Base-by-base conservation (phyloP, 805 yeast species). In the Candida pini region DNA sequence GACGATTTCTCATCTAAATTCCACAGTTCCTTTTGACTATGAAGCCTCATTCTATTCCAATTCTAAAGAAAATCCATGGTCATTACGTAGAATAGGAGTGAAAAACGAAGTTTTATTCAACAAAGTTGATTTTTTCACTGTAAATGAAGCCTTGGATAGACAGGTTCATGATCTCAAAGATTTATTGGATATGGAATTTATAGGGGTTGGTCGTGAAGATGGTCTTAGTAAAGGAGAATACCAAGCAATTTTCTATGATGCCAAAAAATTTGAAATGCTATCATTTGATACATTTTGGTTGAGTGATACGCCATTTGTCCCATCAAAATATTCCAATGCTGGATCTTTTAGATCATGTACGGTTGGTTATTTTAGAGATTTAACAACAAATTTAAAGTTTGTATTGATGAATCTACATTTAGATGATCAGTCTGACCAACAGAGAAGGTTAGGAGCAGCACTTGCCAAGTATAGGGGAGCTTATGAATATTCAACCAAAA, bases 141-240 rank as follows among this genome's bases (percentile, higher is more conserved):
- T 73, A 8, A 76, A 74, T 43, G 79, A 74, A 45, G 76, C 62
- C 9, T 44, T 68, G 25, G 51, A 62, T 30, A 56, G 66, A 33
- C 80, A 73, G 47, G 57, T 76, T 14, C 47, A 50, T 13, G 78
- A 73, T 35, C 46, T 76, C 6, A 45, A 62, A 36, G 45, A 45
- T 20, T 47, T 69, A 14, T 39, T 49, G 12, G 37, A 33, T 1
- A 48, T 49, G 40, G 56, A 55, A 5, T 76, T 75, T 71, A 47
- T 57, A 3, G 76, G 74, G 31, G 64, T 65, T 26, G 79, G 79
- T 1, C 58, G 81, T 46, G 71, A 65, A 33, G 79, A 75, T 47
- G 81, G 81, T 8, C 48, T 48, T 9, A 51, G 51, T 13, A 52
- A 48, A 5, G 79, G 81, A 10, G 82, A 76, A 44, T 73, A 58